phyloP scores from a whole-genome alignment of 2,329 filamentous ascomycete species.

The Leptoxyphium fumago region DNA sequence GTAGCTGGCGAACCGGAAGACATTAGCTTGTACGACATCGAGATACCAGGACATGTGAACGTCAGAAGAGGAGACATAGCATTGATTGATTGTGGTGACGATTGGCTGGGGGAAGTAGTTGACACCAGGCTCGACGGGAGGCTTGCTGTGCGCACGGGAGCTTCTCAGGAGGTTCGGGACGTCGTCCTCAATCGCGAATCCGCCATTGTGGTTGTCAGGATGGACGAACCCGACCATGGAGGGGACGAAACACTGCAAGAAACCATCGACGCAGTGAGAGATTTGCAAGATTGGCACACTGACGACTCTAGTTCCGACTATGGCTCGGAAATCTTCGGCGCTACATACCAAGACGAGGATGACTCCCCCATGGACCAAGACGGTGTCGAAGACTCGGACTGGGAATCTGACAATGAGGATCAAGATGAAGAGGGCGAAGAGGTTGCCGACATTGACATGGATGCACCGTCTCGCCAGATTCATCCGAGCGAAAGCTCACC shows the following conservation, averaged over 20 bases:
- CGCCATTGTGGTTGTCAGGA: conserved; percentile 33
- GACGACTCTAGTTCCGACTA: conserved; percentile 6
- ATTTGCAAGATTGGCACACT: conserved; percentile 15
- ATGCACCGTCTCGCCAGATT: not conserved
- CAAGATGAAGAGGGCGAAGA: conserved; percentile 7
- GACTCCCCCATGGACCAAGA: conserved; percentile 28
- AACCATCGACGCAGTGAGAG: conserved; percentile 10
- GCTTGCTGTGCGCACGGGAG: conserved; percentile 39
- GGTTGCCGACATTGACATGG: conserved; percentile 10
- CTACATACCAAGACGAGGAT: conserved; percentile 29
- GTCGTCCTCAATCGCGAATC: conserved; percentile 34
- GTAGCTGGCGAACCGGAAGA: conserved; percentile 26
- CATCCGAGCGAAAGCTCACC: not conserved
- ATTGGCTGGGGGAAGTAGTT: conserved; percentile 45
- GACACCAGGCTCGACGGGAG: conserved; percentile 39
- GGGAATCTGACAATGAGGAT: conserved; percentile 21
- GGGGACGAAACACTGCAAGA: too few relatives aligned
- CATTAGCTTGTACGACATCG: conserved; percentile 45
- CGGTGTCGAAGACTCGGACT: conserved; percentile 29
- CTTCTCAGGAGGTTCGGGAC: conserved; percentile 33
- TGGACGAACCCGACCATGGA: conserved; percentile 8
- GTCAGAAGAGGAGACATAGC: conserved; percentile 39
- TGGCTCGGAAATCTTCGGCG: conserved; percentile 1
- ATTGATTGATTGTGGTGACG: conserved; percentile 24
- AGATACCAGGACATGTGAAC: conserved; percentile 33